Evolutionary conservation across 2,329 filamentous ascomycete species (phyloP).

Genomic region (Xylaria arbuscula): DNA sequence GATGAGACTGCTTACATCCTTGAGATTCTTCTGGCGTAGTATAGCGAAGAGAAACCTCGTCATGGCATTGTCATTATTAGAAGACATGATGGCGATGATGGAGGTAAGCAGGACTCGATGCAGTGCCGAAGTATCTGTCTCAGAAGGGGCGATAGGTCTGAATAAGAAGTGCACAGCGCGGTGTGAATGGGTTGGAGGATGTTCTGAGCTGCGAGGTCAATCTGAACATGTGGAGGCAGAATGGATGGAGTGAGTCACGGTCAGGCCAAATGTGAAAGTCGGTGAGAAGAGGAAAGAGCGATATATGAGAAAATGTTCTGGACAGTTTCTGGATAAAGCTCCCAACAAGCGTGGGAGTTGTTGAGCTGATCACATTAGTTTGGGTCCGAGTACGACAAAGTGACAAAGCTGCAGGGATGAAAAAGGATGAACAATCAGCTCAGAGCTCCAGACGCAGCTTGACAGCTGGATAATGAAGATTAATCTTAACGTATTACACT

Average conservation of each 20-base stretch:
- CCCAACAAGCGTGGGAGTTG: slow-evolving; percentile 41
- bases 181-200: slow-evolving; percentile 41
- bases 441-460: slow-evolving; percentile 41
- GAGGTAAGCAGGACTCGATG: slow-evolving; percentile 28
- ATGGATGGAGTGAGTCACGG: slow-evolving; percentile 55
- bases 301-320: slow-evolving; percentile 53
- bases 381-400: slow-evolving; percentile 45
- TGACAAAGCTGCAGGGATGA: slow-evolving; percentile 42
- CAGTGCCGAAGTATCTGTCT: slow-evolving; percentile 22
- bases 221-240: slow-evolving; percentile 49
- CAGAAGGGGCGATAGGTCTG: slow-evolving; percentile 38
- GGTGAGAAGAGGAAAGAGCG: slow-evolving; percentile 54
- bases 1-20: slow-evolving; percentile 62
- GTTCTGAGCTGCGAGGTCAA: slow-evolving; percentile 40
- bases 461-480: slow-evolving; percentile 43
- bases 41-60: slow-evolving; percentile 70
- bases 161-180: slow-evolving; percentile 48
- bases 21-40: slow-evolving; percentile 68
- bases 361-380: slow-evolving; percentile 49
- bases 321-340: slow-evolving; percentile 47
- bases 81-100: slow-evolving; percentile 57
- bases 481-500: slow-evolving; percentile 38
- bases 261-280: slow-evolving; percentile 52
- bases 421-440: slow-evolving; percentile 39
- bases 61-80: slow-evolving; percentile 67